Base-by-base conservation (phyloP, 768 basidiomycete species). In the Kwoniella shandongensis region DNA sequence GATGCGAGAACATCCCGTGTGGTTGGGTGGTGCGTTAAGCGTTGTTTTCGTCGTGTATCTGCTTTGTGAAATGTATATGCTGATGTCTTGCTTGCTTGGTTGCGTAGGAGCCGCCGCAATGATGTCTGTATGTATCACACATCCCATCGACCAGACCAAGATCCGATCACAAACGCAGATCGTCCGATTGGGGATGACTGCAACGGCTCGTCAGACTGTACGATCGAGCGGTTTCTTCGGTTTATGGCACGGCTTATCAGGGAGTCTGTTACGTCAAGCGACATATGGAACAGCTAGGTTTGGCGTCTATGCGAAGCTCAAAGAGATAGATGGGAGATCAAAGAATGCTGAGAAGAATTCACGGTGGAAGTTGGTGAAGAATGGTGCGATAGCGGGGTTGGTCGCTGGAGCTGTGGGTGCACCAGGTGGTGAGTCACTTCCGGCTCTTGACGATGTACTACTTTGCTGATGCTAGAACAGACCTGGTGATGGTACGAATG, bases 101-200 rank as follows among this genome's bases (percentile, higher is more conserved):
- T 13, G 3, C 18, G 4, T 26, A 55, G 59, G 63, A n/a, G 63
- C 51, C 12, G 59, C 63, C n/a, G 59, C 59, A 7, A 57, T 57
- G 51, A 61, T 65, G 56, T 54, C 63, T 13, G 63, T 65, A 5
- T 38, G 29, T 18, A 65, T 65, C 52, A 65, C 63, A 4, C 63
- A 65, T 42, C 63, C 63, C 5, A 65, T 65, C 55, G 63, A 65
- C 30, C 63, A 65, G 36, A 65, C 63, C 29, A 65, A 65, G 47
- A 58, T 65, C 30, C 54, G 63, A 1, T 38, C 51, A 5, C 63
- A 65, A 29, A 58, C 51, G 3, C 63, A 65, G 36, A 7, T n/a
- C 20, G 36, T 52, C 7, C 59, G 56, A 35, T 39, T 42, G 23
- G 47, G 54, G 38, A 61, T 65, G 54, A 8, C 57, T 5, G 41